Evolutionary conservation across 805 yeast species (phyloP).

Genomic region (Saturnispora diversa): DNA sequence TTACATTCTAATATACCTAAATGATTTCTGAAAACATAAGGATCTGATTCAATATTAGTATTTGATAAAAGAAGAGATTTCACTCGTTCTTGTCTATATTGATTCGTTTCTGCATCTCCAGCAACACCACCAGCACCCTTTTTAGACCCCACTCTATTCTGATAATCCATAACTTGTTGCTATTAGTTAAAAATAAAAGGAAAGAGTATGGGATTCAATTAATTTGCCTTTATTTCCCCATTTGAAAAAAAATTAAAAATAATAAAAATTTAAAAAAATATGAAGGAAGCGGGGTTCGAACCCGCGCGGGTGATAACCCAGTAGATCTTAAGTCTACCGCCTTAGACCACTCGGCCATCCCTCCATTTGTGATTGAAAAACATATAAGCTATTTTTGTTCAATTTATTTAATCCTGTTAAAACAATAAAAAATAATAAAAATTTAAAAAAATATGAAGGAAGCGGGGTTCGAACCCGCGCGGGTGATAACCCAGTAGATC

Average conservation of each 20-base stretch:
- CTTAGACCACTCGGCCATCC: constrained; percentile 22
- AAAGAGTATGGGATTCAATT: too few species aligned
- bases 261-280: constrained; percentile 1
- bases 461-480: constrained; percentile 24
- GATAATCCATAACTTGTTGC: constrained; percentile 63
- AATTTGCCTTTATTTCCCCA: not conserved
- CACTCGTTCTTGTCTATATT: constrained; percentile 59
- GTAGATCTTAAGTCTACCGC: constrained; percentile 22
- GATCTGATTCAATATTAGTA: constrained; percentile 54
- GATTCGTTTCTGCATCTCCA: constrained; percentile 58
- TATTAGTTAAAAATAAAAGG: not conserved
- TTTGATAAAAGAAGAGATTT: constrained; percentile 49
- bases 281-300: constrained; percentile 23
- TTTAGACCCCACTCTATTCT: constrained; percentile 82
- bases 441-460: constrained; percentile 15
- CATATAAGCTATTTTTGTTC: too few species aligned
- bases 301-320: constrained; percentile 21
- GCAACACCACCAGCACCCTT: constrained; percentile 91
- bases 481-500: constrained; percentile 20
- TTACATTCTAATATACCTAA: constrained; percentile 81
- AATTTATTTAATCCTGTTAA: too few species aligned
- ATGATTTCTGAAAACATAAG: constrained; percentile 77
- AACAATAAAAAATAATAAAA: not conserved
- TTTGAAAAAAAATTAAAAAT: not conserved
- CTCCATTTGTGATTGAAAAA: constrained; percentile 12